Conservation (phyloP, 2,329 filamentous ascomycete genomes). For the Hypoxylon sp. region DNA sequence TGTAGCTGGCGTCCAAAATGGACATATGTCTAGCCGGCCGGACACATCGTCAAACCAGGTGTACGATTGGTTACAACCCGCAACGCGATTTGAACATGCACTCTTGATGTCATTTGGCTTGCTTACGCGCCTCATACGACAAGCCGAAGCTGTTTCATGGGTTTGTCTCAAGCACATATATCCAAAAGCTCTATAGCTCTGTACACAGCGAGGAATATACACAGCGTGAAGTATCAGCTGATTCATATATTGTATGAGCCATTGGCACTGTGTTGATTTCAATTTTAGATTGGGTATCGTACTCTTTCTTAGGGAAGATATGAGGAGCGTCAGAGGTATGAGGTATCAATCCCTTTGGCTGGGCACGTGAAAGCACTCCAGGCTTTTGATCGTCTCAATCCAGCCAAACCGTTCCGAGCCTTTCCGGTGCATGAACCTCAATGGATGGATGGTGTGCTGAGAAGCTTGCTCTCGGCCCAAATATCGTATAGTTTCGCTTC, state of each 20-base stretch:
- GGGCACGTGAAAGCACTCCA: slow-evolving; percentile 11
- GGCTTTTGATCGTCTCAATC: slow-evolving; percentile 6
- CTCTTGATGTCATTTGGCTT: slow-evolving; percentile 12
- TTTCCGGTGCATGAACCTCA: slow-evolving; percentile 10
- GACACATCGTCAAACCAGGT: too few relatives aligned
- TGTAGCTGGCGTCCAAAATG: too few relatives aligned
- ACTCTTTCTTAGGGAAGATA: background rate
- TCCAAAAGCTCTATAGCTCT: background rate
- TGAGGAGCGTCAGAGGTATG: slow-evolving; percentile 10
- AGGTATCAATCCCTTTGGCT: background rate
- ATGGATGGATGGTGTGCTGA: background rate
- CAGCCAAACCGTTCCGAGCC: slow-evolving; percentile 1
- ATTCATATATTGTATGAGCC: slow-evolving; percentile 3
- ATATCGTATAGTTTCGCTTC: slow-evolving; percentile 13
- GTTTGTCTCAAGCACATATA: slow-evolving; percentile 17
- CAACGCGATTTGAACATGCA: slow-evolving; percentile 4
- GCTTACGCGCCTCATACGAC: background rate
- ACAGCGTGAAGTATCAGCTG: background rate
- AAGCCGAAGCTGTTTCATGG: slow-evolving; percentile 12
- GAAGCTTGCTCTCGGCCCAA: slow-evolving; percentile 4
- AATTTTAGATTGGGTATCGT: background rate
- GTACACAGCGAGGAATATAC: too few relatives aligned
- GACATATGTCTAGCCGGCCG: too few relatives aligned
- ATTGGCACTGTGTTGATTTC: background rate
- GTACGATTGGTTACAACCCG: background rate